These are phyloP conservation scores for Candida silvicultrix DNA, from an alignment of 805 yeast species.

Conservation along the genomic window DNA sequence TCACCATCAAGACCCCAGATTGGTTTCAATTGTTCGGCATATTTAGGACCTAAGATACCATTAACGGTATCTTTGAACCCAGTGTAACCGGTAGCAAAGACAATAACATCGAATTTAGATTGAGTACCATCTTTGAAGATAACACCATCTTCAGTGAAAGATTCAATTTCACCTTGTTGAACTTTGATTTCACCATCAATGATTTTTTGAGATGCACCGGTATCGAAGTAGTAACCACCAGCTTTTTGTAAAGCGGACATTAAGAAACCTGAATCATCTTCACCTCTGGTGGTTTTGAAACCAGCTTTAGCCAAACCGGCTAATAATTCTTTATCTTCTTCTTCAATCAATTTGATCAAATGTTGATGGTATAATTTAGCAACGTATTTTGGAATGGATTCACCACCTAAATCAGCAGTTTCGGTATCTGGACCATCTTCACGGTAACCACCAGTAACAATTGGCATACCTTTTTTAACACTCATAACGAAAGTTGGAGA, in stretches of 20 bases:
- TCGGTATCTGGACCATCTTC: conserved; percentile 31
- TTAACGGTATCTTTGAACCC: conserved; percentile 35
- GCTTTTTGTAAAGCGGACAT: conserved; percentile 34
- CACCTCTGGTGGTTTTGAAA: conserved; percentile 34
- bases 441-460: conserved; percentile 27
- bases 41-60: conserved; percentile 29
- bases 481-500: conserved; percentile 38
- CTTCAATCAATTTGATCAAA: conserved; percentile 26
- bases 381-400: conserved; percentile 29
- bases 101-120: conserved; percentile 31
- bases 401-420: conserved; percentile 31
- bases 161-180: conserved; percentile 29
- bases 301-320: conserved; percentile 29
- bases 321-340: conserved; percentile 27
- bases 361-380: conserved; percentile 31
- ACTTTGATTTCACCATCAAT: conserved; percentile 32
- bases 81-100: conserved; percentile 39
- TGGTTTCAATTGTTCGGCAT: conserved; percentile 30
- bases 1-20: conserved; percentile 39
- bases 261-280: conserved; percentile 36
- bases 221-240: conserved; percentile 42
- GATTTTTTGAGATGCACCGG: conserved; percentile 35
- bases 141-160: conserved; percentile 32
- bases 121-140: conserved; percentile 32
- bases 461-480: conserved; percentile 27